Conservation (phyloP, 2,329 filamentous ascomycete species). For the Dryadomyces sulphureus region DNA sequence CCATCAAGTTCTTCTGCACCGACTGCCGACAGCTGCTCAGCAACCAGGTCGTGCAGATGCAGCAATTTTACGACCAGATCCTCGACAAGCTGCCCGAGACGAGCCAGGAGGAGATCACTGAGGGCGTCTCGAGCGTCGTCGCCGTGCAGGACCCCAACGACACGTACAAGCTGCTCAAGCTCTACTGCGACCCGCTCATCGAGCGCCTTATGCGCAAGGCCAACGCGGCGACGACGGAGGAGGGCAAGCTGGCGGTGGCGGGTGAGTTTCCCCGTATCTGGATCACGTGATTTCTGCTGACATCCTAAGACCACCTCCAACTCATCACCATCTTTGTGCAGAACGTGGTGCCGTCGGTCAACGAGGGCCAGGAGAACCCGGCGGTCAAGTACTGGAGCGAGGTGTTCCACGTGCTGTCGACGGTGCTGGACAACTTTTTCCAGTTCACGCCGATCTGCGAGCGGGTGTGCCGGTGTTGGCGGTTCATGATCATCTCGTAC, state of each 20-base stretch:
- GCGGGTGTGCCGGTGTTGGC: conserved; percentile 86
- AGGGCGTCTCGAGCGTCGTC: conserved; percentile 85
- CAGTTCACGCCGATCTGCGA: conserved; percentile 81
- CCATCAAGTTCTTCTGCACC: conserved; percentile 93
- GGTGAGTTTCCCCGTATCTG: conserved; percentile 31
- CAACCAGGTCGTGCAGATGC: conserved; percentile 69
- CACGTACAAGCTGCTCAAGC: conserved; percentile 72
- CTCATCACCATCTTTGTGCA: conserved; percentile 86
- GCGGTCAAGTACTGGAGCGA: conserved; percentile 95
- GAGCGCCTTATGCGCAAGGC: conserved; percentile 75
- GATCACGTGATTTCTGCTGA: neutral
- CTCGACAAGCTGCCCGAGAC: conserved; percentile 70
- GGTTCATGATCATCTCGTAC: conserved; percentile 94
- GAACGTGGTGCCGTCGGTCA: conserved; percentile 57
- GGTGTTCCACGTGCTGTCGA: conserved; percentile 74
- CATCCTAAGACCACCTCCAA: conserved; percentile 63
- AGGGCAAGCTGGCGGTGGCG: conserved; percentile 73
- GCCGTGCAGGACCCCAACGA: conserved; percentile 70
- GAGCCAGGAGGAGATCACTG: conserved; percentile 92
- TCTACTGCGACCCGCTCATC: conserved; percentile 86
- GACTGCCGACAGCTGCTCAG: conserved; percentile 83
- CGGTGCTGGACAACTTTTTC: conserved; percentile 78
- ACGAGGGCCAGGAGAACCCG: conserved; percentile 61
- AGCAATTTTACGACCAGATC: conserved; percentile 83
- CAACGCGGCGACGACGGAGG: conserved; percentile 68